Conservation (phyloP, 306 rosid species). For the Cucurbita pepo region DNA sequence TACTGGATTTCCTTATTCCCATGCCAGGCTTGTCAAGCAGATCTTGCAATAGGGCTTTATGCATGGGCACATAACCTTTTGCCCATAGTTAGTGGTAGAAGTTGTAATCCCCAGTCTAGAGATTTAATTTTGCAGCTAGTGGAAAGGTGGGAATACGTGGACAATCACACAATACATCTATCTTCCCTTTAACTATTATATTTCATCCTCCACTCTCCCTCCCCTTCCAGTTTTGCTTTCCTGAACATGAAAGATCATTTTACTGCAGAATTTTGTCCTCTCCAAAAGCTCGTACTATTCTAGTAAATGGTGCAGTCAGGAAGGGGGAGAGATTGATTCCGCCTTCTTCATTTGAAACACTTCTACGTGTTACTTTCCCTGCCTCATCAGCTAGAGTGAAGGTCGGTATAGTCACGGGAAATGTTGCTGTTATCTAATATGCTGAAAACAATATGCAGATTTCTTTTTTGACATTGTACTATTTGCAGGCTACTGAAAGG, state of each 20-base stretch:
- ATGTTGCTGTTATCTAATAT: not conserved
- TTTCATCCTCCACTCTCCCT: not conserved
- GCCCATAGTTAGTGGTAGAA: constrained; percentile 55
- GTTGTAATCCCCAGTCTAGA: constrained; percentile 71
- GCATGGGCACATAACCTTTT: constrained; percentile 74
- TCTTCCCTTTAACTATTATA: not conserved
- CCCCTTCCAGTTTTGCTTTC: not conserved
- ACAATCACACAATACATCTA: not conserved
- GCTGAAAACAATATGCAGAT: not conserved
- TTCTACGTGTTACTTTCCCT: constrained; percentile 59
- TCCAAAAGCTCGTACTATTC: constrained; percentile 69
- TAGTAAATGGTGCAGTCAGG: constrained; percentile 76
- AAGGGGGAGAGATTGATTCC: constrained; percentile 86
- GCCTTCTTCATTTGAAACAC: constrained; percentile 59
- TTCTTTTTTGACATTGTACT: not conserved
- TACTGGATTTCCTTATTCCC: not conserved
- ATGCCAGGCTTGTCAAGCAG: constrained; percentile 59
- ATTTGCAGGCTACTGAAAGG: constrained; percentile 79
- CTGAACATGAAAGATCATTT: not conserved
- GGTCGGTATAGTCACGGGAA: constrained; percentile 26
- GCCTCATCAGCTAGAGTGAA: constrained; percentile 61
- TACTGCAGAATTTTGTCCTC: constrained; percentile 55
- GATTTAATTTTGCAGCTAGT: constrained; percentile 78
- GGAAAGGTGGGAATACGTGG: constrained; percentile 43
- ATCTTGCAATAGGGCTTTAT: constrained; percentile 66